Conservation (phyloP, 176 grass and related monocot species). For the Cenchrus fungigraminus region DNA sequence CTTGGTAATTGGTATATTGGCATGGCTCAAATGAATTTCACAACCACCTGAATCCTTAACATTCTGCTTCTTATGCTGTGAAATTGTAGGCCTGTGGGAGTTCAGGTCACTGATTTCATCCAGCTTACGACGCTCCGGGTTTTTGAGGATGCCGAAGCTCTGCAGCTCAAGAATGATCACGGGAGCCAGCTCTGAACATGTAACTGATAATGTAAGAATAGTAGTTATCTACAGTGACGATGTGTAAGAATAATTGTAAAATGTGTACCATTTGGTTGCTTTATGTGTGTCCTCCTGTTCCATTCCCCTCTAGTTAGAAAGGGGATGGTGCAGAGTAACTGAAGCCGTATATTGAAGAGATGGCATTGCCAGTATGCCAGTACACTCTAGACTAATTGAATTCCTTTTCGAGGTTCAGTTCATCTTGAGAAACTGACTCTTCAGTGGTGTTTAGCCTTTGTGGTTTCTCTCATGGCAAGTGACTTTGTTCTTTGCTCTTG, state of each 20-base stretch:
- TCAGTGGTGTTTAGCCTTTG: no score
- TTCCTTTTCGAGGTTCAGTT: no score
- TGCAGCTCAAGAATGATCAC: slow-evolving; percentile 41
- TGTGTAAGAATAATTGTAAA: slow-evolving; percentile 17
- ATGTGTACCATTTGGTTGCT: background rate
- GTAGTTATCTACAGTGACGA: background rate
- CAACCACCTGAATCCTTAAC: no score
- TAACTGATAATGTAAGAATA: slow-evolving; percentile 16
- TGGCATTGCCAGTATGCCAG: background rate
- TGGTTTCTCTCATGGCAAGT: no score
- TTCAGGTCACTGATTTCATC: slow-evolving; percentile 60
- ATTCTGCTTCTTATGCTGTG: background rate
- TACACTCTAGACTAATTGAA: background rate
- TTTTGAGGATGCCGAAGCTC: slow-evolving; percentile 47
- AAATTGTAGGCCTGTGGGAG: slow-evolving; percentile 32
- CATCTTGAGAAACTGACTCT: no score
- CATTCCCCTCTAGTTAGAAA: background rate
- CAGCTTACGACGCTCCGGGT: slow-evolving; percentile 45
- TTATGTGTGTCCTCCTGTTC: background rate
- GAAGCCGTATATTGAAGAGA: background rate
- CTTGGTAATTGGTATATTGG: background rate
- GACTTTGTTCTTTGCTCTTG: no score
- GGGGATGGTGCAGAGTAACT: background rate
- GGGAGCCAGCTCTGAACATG: slow-evolving; percentile 33
- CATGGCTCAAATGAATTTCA: background rate